Base-by-base conservation (phyloP, 164 flowering plant species). In the Nymphaea thermarum region DNA sequence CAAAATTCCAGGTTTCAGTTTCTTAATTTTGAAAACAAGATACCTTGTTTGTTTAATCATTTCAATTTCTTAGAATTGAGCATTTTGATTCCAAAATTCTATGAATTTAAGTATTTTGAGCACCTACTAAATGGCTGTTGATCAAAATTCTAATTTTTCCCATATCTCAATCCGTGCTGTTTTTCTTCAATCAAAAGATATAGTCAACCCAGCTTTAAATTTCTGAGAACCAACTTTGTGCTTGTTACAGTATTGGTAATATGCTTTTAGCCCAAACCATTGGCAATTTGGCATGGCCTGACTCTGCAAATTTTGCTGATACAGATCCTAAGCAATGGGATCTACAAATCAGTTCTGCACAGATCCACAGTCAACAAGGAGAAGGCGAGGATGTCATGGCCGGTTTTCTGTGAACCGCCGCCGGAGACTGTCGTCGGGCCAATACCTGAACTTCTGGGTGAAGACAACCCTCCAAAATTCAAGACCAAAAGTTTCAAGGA, bases 401-500 rank as follows among this genome's bases (percentile, higher is more conserved):
- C 90, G 5, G 84, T 84, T n/a, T 85, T 85, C 67, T 60, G 76
- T 60, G 76, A 74, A 41, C 93, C 96, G 5, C 86, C 91, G 6
- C 12, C 68, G 15, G 89, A 91, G 16, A 61, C 45, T 25, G 80
- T 70, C 6, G 65, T 91, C 0, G 97, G 94, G 0, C 97, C 94
- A 4, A 83, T 77, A 57, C 85, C 88, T 3, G 77, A 91, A 75
- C 83, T 88, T 55, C 74, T 84, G 12, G 71, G 57, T 57, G 80
- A 83, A 8, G 72, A 76, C 5, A 83, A 78, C 44, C 87, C 87
- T 5, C 61, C 90, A 17, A 88, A 85, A 61, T 90, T 70, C 66
- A 86, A 86, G 78, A 65, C 86, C 66, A 88, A 81, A 79, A 85
- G 77, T 57, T 90, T 75, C 71, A 76, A 73, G 64, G 93, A 88